phyloP scores from a whole-genome alignment of 164 flowering plant species.

The Stephania cephalantha region DNA sequence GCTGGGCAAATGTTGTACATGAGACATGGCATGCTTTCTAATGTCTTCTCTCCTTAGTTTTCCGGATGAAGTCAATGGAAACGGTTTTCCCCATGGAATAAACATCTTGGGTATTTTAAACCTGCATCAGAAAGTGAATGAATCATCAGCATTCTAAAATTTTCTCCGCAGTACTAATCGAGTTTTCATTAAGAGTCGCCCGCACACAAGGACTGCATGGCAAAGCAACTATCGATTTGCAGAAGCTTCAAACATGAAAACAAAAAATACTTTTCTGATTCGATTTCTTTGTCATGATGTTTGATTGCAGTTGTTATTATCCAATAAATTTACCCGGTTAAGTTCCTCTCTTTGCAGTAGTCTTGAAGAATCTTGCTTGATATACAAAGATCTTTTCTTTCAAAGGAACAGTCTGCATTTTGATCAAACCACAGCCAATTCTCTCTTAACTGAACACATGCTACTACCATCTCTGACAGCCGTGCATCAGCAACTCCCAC shows the following conservation, averaged over 20 bases:
- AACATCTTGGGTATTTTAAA: slow-evolving; percentile 70
- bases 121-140: slow-evolving; percentile 32
- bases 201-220: no score
- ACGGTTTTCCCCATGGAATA: slow-evolving; percentile 52
- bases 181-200: not conserved
- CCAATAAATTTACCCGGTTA: slow-evolving; percentile 47
- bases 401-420: not conserved
- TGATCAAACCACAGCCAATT: slow-evolving; percentile 57
- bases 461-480: slow-evolving; percentile 68
- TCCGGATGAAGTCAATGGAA: slow-evolving; percentile 71
- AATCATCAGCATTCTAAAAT: not conserved
- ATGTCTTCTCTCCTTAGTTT: slow-evolving; percentile 58
- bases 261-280: not conserved
- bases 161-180: not conserved
- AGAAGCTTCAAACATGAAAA: not conserved
- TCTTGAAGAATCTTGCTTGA: slow-evolving; percentile 42
- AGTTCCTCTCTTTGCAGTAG: slow-evolving; percentile 43
- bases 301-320: not conserved
- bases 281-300: not conserved
- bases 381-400: slow-evolving; percentile 16
- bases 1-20: slow-evolving; percentile 29
- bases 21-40: slow-evolving; percentile 36
- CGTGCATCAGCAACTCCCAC: slow-evolving; percentile 68
- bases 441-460: slow-evolving; percentile 49
- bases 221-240: not conserved